phyloP scores from a whole-genome alignment of 306 rosid species.

The Parietaria judaica region DNA sequence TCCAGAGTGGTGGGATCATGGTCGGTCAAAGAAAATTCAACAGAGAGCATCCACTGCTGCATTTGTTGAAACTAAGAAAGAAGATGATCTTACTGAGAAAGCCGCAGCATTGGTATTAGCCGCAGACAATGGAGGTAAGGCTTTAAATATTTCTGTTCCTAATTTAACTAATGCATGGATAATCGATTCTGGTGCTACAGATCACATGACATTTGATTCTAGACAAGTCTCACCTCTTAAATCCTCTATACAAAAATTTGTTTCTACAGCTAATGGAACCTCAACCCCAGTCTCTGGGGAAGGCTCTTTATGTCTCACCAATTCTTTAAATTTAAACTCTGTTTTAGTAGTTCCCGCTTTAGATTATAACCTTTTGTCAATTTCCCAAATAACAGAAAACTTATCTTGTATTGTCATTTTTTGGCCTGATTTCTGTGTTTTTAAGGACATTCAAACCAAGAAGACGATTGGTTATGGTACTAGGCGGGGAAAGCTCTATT shows the following conservation, averaged over 20 bases:
- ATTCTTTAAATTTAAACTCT: not conserved
- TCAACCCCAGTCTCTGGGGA: not conserved
- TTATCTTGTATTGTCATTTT: constrained; percentile 6
- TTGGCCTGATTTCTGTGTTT: constrained; percentile 9
- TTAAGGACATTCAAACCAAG: constrained; percentile 2
- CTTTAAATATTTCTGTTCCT: not conserved
- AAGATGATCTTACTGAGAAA: not conserved
- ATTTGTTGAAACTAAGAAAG: no score
- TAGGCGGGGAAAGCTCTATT: not conserved
- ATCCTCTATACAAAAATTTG: no score
- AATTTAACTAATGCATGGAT: constrained; percentile 3
- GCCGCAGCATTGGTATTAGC: not conserved
- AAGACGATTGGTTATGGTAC: constrained; percentile 2
- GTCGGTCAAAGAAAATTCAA: no score
- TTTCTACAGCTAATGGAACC: not conserved
- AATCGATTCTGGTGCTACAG: constrained; percentile 1
- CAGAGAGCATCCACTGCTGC: no score
- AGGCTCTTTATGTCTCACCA: not conserved
- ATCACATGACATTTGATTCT: no score
- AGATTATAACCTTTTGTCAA: not conserved
- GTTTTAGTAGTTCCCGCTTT: constrained; percentile 2
- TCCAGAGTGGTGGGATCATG: not conserved
- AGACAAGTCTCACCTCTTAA: no score
- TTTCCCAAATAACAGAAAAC: not conserved
- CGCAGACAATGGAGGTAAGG: not conserved